Evolutionary conservation across 1,284 basidiomycete genomes (phyloP).

Genomic region (Cutaneotrichosporon mucoides): DNA sequence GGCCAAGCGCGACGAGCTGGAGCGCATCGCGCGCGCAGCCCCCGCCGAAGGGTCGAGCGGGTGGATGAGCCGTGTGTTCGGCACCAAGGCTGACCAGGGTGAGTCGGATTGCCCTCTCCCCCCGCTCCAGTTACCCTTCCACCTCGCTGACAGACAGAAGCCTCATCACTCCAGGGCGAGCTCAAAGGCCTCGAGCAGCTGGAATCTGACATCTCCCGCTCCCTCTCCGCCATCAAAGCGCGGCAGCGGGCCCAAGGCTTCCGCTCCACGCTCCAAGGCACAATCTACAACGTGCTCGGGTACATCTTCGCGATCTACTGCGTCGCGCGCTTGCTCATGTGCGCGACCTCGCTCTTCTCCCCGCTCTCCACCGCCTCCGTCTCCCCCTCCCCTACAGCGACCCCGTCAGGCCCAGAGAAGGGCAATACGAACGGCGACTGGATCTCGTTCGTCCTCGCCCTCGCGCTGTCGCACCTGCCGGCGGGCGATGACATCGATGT

Average conservation of each 20-base stretch:
- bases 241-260: conserved; percentile 43
- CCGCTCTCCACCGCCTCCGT: conserved; percentile 22
- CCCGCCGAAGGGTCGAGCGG: conserved; percentile 14
- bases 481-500: conserved; percentile 42
- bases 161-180: conserved; percentile 31
- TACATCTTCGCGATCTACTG: conserved; percentile 48
- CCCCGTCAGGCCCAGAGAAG: conserved; percentile 19
- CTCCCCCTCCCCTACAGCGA: neutral
- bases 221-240: conserved; percentile 39
- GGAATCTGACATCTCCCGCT: conserved; percentile 39
- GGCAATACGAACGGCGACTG: conserved; percentile 49
- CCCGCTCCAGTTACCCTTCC: no score
- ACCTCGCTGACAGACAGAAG: conserved; percentile 11
- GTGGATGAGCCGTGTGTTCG: conserved; percentile 43
- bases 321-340: conserved; percentile 45
- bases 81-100: conserved; percentile 31
- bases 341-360: conserved; percentile 41
- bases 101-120: neutral
- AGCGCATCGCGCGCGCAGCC: conserved; percentile 15
- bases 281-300: conserved; percentile 40
- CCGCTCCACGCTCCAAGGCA: conserved; percentile 38
- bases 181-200: conserved; percentile 42
- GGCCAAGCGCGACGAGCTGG: conserved; percentile 38
- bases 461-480: conserved; percentile 42
- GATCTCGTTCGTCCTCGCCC: conserved; percentile 47